A percentile compares a stretch with the other conserved stretches of the same genome.
Conservation (phyloP, 495 filamentous ascomycete species). For the Penicillium daleae region DNA sequence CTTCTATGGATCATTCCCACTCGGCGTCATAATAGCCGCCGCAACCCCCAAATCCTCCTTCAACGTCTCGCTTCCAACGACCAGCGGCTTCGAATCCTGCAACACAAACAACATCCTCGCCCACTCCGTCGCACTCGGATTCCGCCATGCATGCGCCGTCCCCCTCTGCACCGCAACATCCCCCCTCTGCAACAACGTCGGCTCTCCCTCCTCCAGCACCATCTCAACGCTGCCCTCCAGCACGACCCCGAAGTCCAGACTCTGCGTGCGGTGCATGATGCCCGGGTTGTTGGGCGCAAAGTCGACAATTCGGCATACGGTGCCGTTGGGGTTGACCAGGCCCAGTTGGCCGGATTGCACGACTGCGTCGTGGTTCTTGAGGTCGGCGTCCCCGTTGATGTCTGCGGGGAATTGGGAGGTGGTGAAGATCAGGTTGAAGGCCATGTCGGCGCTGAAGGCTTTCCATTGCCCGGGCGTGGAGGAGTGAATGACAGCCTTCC, state of each 20-base stretch:
- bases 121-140: conserved; percentile 50
- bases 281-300: conserved; percentile 66
- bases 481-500: conserved; percentile 38
- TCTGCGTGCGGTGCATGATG: conserved; percentile 71
- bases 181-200: conserved; percentile 65
- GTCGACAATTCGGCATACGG: conserved; percentile 59
- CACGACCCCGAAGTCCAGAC: conserved; percentile 76
- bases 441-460: conserved; percentile 29
- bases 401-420: conserved; percentile 60
- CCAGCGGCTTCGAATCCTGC: conserved; percentile 50
- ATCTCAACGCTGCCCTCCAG: conserved; percentile 79
- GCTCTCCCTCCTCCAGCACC: conserved; percentile 66
- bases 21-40: conserved; percentile 25
- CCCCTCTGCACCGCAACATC: conserved; percentile 72
- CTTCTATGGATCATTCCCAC: conserved; percentile 51
- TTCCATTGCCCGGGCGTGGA: conserved; percentile 23
- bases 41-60: conserved; percentile 53
- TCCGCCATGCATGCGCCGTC: conserved; percentile 51
- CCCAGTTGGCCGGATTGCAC: conserved; percentile 43
- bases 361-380: conserved; percentile 38
- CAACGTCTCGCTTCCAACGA: conserved; percentile 44
- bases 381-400: conserved; percentile 56
- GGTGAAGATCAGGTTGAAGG: conserved; percentile 47
- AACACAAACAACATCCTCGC: conserved; percentile 62
- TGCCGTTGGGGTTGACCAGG: conserved; percentile 57